Conservation (phyloP, 2,329 filamentous ascomycete genomes). For the Thermothelomyces thermophilus region DNA sequence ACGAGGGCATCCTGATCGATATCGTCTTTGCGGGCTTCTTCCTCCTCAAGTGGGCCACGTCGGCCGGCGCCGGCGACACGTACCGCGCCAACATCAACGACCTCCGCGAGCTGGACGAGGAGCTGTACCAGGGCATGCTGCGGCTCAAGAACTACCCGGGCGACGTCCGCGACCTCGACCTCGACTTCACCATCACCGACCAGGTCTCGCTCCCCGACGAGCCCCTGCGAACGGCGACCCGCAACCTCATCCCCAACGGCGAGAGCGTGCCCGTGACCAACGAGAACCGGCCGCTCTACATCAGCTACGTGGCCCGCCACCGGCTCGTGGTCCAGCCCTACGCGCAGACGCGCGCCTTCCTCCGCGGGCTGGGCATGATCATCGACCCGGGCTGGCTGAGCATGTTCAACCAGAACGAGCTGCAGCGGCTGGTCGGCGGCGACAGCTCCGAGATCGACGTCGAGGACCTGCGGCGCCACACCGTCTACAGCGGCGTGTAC, state of each 20-base stretch:
- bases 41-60: constrained; percentile 79
- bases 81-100: constrained; percentile 95
- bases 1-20: constrained; percentile 92
- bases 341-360: constrained; percentile 78
- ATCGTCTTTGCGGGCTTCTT: constrained; percentile 94
- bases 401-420: constrained; percentile 96
- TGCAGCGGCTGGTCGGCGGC: constrained; percentile 88
- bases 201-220: constrained; percentile 43
- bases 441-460: constrained; percentile 82
- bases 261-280: constrained; percentile 77
- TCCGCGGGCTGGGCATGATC: constrained; percentile 77
- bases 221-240: constrained; percentile 57
- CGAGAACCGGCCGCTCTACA: constrained; percentile 88
- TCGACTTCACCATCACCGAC: constrained; percentile 88
- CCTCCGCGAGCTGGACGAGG: constrained; percentile 82
- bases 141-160: constrained; percentile 79
- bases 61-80: constrained; percentile 53
- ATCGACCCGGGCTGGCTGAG: constrained; percentile 89
- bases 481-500: constrained; percentile 82
- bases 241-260: constrained; percentile 70
- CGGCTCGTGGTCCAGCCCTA: constrained; percentile 74
- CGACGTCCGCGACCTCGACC: constrained; percentile 69
- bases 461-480: constrained; percentile 76
- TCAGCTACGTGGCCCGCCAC: constrained; percentile 83
- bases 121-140: constrained; percentile 78